Evolutionary conservation across 352 stramenopile genomes (phyloP).

Genomic region (Phytophthora ramorum): DNA sequence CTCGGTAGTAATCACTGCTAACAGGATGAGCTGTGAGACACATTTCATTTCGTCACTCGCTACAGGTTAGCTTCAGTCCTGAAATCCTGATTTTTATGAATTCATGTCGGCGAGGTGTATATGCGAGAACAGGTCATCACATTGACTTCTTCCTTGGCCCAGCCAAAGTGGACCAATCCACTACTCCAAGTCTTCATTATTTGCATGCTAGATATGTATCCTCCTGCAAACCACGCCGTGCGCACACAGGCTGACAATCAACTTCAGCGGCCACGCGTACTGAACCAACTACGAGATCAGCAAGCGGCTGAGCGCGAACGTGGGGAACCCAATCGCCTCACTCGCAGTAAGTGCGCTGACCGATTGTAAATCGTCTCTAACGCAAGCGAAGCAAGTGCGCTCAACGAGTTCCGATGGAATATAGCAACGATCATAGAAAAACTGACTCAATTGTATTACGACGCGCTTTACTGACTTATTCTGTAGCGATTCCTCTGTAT

Average conservation of each 20-base stretch:
- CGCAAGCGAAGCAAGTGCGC: neutral
- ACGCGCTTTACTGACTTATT: constrained; percentile 5
- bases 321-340: too few relatives aligned
- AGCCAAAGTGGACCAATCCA: neutral
- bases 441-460: neutral
- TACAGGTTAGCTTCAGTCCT: neutral
- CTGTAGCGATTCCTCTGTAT: neutral
- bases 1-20: constrained; percentile 10
- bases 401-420: neutral
- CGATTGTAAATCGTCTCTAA: neutral
- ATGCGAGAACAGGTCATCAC: neutral
- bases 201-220: too few relatives aligned
- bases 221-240: too few relatives aligned
- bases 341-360: too few relatives aligned
- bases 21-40: neutral
- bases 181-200: neutral
- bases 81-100: constrained; percentile 11
- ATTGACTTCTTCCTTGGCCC: neutral
- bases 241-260: too few relatives aligned
- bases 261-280: too few relatives aligned
- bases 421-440: neutral
- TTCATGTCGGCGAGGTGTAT: neutral
- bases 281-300: too few relatives aligned
- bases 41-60: neutral
- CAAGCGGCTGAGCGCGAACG: neutral